These are phyloP conservation scores for Rhodomyrtus tomentosa DNA, from an alignment of 345 rosid species.

Conservation along the genomic window DNA sequence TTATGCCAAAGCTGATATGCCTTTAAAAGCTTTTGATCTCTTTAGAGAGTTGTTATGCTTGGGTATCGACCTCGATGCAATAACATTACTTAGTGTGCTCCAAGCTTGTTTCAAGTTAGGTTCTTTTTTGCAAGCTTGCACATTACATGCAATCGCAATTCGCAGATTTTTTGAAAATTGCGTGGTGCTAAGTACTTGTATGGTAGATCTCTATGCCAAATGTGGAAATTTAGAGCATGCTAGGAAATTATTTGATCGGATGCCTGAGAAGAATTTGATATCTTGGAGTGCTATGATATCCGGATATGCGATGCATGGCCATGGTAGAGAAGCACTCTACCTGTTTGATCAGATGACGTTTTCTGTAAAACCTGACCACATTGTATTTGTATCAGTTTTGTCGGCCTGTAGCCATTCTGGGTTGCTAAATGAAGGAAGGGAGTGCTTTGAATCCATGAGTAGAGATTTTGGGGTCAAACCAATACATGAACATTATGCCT, in stretches of 20 bases:
- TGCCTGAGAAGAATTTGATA: neutral
- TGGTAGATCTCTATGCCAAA: constrained; percentile 18
- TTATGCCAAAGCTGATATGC: constrained; percentile 13
- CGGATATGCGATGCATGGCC: constrained; percentile 30
- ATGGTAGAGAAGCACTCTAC: constrained; percentile 24
- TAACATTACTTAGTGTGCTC: constrained; percentile 16
- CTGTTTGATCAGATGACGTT: constrained; percentile 30
- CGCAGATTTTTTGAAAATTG: constrained; percentile 3
- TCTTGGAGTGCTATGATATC: neutral
- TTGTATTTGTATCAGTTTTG: constrained; percentile 15
- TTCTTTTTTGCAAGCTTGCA: constrained; percentile 10
- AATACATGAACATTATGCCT: constrained; percentile 28
- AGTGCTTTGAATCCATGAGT: constrained; percentile 31
- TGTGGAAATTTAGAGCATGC: constrained; percentile 24
- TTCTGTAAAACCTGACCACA: constrained; percentile 24
- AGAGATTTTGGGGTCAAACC: constrained; percentile 27
- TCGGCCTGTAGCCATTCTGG: constrained; percentile 48
- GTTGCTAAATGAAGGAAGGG: constrained; percentile 37
- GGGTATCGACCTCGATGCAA: constrained; percentile 8
- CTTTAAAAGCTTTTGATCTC: constrained; percentile 12
- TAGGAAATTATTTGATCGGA: neutral
- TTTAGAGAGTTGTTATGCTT: constrained; percentile 4
- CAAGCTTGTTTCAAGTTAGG: constrained; percentile 15
- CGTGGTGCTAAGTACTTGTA: constrained; percentile 8
- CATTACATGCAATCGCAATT: constrained; percentile 3